Base-by-base conservation (phyloP, 257 asterid genomes). In the Nicotiana tabacum region DNA sequence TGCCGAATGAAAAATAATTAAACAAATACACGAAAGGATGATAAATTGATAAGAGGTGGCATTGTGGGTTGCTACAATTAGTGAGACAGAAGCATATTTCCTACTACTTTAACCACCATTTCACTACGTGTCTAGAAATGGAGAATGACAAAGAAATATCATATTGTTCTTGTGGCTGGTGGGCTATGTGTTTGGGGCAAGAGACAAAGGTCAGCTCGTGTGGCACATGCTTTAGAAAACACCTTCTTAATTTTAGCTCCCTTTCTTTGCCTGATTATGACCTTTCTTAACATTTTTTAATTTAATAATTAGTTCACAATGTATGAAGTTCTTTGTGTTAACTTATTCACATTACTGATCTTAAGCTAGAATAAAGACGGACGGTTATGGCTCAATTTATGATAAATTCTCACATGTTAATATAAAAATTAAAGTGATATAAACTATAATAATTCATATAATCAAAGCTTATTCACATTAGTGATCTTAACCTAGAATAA, bases 161-260 rank as follows among this genome's bases (percentile, higher is more conserved):
- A 37, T 21, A 80, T 11, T 18, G n/a, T 5, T 30, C 3, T 30
- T 4, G 21, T 32, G 37, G 6, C 17, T 69, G 53, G 51, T 69
- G 77, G 77, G 56, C 15, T 48, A 6, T 53, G n/a, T 18, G 48
- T 69, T 69, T 18, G 24, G 48, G 10, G 17, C 9, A 43, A 43
- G 77, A 80, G 48, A 80, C 61, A 56, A 64, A 37, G 62, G 83
- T 43, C 64, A 80, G 32, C 64, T 80, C 51, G 83, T 64, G 64
- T 80, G 77, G 65, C 83, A 64, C 83, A 80, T 80, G 83, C 5
- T n/a, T 57, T 78, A 30, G 51, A 55, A 30, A 56, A 77, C 11
- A 57, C 13, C 12, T 48, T 56, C 27, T 56, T 12, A 51, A 13
- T 17, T 51, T 55, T 48, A 48, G n/a, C 60, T 74, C 27, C 37